These are phyloP conservation scores for Raphanus raphanistrum DNA, from an alignment of 345 rosid species.

Conservation along the genomic window DNA sequence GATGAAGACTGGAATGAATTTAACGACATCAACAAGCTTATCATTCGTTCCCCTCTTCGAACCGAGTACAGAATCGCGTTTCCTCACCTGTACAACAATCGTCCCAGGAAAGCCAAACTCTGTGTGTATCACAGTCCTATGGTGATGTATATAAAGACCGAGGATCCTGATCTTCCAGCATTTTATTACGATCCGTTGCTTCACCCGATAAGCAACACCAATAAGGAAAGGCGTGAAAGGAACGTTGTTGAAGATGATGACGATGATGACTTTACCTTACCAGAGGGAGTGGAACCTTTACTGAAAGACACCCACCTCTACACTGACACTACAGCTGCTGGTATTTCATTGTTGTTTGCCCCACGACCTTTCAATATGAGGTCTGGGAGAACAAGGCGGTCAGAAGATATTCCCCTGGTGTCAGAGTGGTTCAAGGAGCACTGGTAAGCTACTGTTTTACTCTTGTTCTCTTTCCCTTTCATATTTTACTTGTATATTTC, in stretches of 20 bases:
- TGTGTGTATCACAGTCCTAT: constrained; percentile 92
- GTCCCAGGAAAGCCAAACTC: constrained; percentile 96
- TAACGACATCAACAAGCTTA: constrained; percentile 97
- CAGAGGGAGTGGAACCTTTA: constrained; percentile 94
- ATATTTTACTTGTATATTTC: neutral
- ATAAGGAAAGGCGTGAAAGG: constrained; percentile 88
- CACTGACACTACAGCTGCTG: constrained; percentile 99
- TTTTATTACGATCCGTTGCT: constrained; percentile 95
- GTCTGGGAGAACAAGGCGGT: constrained; percentile 90
- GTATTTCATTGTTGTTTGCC: constrained; percentile 87
- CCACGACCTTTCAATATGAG: constrained; percentile 98
- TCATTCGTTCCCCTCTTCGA: constrained; percentile 94
- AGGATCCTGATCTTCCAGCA: constrained; percentile 98
- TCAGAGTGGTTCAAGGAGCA: constrained; percentile 99
- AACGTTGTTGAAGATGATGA: constrained; percentile 74
- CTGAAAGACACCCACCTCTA: constrained; percentile 82
- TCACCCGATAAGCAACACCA: constrained; percentile 85
- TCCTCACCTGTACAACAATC: constrained; percentile 94
- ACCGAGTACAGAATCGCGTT: constrained; percentile 96
- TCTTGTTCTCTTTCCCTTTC: neutral
- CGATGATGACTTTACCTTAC: constrained; percentile 75
- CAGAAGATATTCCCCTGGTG: constrained; percentile 98
- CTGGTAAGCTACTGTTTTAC: constrained; percentile 52
- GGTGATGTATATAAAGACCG: constrained; percentile 97
- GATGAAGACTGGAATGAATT: constrained; percentile 99